phyloP scores from a whole-genome alignment of 352 stramenopile genomes.

The Nothophytophthora sp. region DNA sequence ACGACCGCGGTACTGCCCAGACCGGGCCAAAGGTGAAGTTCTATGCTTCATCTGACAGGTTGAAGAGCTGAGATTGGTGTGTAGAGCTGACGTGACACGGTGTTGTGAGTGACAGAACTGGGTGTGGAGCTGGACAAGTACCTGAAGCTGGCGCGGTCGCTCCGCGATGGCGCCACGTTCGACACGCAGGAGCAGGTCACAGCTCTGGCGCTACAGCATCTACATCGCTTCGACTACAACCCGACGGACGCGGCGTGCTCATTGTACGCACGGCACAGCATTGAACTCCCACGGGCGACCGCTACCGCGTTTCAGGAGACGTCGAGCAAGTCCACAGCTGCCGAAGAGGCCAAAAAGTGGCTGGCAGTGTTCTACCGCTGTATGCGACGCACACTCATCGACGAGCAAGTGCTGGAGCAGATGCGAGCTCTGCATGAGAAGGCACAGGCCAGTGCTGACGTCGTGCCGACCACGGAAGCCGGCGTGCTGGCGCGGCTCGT shows the following conservation, averaged over 20 bases:
- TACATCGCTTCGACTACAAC: conserved; percentile 87
- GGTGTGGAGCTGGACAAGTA: conserved; percentile 78
- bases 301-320: neutral
- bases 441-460: conserved; percentile 22
- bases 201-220: conserved; percentile 68
- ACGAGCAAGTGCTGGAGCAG: conserved; percentile 34
- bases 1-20: conserved; percentile 40
- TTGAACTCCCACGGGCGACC: conserved; percentile 55
- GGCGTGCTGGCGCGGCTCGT: conserved; percentile 59
- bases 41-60: neutral
- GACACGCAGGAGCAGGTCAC: conserved; percentile 78
- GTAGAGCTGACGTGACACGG: conserved; percentile 2
- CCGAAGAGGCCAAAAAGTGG: conserved; percentile 60
- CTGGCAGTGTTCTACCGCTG: conserved; percentile 65
- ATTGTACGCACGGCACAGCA: conserved; percentile 81
- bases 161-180: conserved; percentile 80
- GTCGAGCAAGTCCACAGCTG: conserved; percentile 17
- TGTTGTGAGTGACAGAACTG: conserved; percentile 32
- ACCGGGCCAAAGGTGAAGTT: conserved; percentile 53
- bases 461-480: conserved; percentile 45
- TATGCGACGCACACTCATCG: conserved; percentile 41
- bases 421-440: conserved; percentile 47
- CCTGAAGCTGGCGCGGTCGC: conserved; percentile 66
- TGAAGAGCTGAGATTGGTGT: neutral
- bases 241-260: conserved; percentile 73